Evolutionary conservation across 495 filamentous ascomycete species (phyloP).

Genomic region (Penicillium soppii): DNA sequence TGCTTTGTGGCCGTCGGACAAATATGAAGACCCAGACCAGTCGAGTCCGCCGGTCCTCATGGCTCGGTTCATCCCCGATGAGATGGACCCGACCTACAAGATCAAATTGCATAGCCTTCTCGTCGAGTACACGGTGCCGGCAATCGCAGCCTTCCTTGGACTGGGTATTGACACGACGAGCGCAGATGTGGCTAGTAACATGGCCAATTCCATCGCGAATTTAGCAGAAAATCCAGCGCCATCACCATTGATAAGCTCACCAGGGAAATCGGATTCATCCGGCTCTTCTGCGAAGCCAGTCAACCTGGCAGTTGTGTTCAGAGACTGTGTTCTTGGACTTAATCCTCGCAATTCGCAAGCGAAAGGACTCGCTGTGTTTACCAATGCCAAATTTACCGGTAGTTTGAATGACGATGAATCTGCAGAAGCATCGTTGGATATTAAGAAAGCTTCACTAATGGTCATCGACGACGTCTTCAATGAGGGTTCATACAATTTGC

Average conservation of each 20-base stretch:
- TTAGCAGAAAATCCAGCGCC: constrained; percentile 54
- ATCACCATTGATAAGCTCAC: constrained; percentile 17
- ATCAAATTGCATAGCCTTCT: constrained; percentile 79
- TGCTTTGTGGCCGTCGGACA: constrained; percentile 32
- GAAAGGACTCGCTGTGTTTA: constrained; percentile 74
- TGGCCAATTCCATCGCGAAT: constrained; percentile 78
- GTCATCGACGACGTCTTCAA: constrained; percentile 75
- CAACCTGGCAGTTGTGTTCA: constrained; percentile 70
- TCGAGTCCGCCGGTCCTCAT: constrained; percentile 60
- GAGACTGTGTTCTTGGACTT: constrained; percentile 79
- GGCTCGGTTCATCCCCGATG: constrained; percentile 86
- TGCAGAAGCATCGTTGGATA: constrained; percentile 58
- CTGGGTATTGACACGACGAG: constrained; percentile 65
- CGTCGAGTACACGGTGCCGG: constrained; percentile 81
- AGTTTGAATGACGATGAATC: constrained; percentile 59
- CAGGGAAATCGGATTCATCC: constrained; percentile 12
- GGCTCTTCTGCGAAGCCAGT: constrained; percentile 45
- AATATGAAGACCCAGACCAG: constrained; percentile 13
- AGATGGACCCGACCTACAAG: constrained; percentile 88
- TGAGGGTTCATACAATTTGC: constrained; percentile 40
- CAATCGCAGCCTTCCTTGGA: constrained; percentile 74
- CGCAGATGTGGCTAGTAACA: constrained; percentile 70
- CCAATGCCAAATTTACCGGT: constrained; percentile 67
- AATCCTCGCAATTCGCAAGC: constrained; percentile 76
- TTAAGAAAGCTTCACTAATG: constrained; percentile 79